Percentiles rank a stretch among this genome's conserved stretches.
phyloP scores from a whole-genome alignment of 2,329 filamentous ascomycete genomes.

The Alternaria sp. region DNA sequence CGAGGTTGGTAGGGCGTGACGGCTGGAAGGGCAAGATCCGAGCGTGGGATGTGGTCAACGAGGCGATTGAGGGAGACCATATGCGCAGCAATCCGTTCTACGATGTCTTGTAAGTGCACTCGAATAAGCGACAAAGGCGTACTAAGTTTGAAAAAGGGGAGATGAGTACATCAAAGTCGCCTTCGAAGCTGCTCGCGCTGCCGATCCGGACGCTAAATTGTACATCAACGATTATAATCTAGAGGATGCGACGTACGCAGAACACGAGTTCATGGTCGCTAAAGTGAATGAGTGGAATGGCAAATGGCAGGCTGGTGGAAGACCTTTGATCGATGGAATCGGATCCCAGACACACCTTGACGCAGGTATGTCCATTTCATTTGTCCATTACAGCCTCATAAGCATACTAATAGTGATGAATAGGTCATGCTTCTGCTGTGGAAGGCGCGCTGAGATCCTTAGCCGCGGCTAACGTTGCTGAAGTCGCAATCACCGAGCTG shows the following conservation, averaged over 20 bases:
- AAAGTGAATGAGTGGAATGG: not conserved
- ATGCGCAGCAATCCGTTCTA: not conserved
- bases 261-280: not conserved
- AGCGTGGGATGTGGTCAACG: not conserved
- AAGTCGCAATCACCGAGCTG: not conserved
- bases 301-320: not conserved
- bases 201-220: not conserved
- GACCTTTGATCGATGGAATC: not conserved
- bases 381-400: not conserved
- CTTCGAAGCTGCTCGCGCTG: not conserved
- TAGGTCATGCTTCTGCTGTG: not conserved
- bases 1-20: not conserved
- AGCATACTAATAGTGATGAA: not conserved
- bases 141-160: not conserved
- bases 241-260: not conserved
- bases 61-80: not conserved
- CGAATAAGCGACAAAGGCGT: not conserved
- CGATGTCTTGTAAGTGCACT: not conserved
- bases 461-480: not conserved
- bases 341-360: not conserved
- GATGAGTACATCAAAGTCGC: not conserved
- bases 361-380: not conserved
- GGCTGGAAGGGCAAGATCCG: not conserved
- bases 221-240: not conserved
- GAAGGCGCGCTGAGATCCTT: not conserved